Base-by-base conservation (phyloP, 2,329 filamentous ascomycete genomes). In the Pseudogymnoascus sp. region DNA sequence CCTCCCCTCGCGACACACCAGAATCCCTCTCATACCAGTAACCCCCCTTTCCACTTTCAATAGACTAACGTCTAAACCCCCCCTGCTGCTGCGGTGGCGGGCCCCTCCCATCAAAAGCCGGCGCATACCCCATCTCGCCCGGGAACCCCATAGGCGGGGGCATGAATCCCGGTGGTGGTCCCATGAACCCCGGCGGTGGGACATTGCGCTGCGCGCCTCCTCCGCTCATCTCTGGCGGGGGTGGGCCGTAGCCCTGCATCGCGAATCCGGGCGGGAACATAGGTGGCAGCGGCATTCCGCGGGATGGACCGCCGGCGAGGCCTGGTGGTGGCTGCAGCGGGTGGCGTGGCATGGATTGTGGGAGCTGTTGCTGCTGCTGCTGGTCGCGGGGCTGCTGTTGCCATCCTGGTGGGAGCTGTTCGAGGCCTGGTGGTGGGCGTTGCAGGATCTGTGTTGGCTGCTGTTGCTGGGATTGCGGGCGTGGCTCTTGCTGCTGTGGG, bases 361-460 rank as follows among this genome's bases (percentile, higher is more conserved):
- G 73, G 19, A 74, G 72, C 41, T 66, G 67, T 16, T 19, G 48
- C 13, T 63, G 51, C 34, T 62, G 62, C 61, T 63, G 62, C 28
- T 78, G 78, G 39, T 77, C 77, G 62, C 79, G 78, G 66, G 80
- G 73, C 66, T 80, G 79, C 60, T 70, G 78, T 76, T 85, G 79
- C 78, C 82, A 85, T 65, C 75, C 80, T 16, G 80, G 83, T 16
- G 81, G 82, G 76, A 87, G 82, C 69, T 84, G 82, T 54, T 80
- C 85, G 43, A 88, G 75, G 6, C 85, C 85, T 1, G 84, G 83
- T 16, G 80, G 82, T n/a, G 83, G 84, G 5, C 85, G 83, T 73
- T 88, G 85, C 21, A 88, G 74, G 62, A 88, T 88, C 71, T 88
- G 85, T 3, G 84, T 86, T 4, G 84, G 84, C 68, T 84, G 83